Evolutionary conservation across 2,329 filamentous ascomycete species (phyloP).

Genomic region (Onygenales sp.): DNA sequence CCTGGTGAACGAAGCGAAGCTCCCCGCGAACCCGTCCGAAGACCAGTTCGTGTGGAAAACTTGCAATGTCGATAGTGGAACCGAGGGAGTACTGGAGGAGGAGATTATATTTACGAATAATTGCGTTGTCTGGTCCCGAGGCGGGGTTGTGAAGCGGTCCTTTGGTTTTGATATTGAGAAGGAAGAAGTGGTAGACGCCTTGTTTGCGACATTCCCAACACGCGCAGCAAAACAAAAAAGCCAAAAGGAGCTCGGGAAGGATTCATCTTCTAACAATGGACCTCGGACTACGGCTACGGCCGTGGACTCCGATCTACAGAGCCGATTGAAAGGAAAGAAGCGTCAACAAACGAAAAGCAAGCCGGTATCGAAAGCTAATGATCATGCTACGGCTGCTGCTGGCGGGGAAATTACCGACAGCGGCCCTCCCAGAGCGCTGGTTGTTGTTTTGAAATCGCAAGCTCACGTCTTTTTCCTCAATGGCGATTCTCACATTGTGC

Average conservation of each 20-base stretch:
- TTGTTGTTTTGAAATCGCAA: constrained; percentile 86
- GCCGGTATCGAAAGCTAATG: constrained; percentile 3
- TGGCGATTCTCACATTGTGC: constrained; percentile 78
- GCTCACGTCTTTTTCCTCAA: constrained; percentile 87
- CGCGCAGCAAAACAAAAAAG: constrained; percentile 14
- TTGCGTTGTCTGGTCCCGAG: constrained; percentile 82
- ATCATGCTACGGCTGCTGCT: constrained; percentile 17
- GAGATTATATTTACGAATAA: constrained; percentile 68
- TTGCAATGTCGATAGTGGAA: constrained; percentile 36
- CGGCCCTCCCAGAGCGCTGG: constrained; percentile 53
- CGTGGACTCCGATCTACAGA: background rate
- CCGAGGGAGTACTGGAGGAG: constrained; percentile 51
- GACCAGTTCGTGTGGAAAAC: constrained; percentile 68
- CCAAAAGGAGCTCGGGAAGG: background rate
- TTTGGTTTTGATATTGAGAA: constrained; percentile 83
- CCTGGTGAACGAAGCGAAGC: constrained; percentile 68
- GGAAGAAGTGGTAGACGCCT: constrained; percentile 73
- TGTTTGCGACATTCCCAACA: constrained; percentile 73
- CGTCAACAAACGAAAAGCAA: constrained; percentile 10
- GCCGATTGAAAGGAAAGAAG: constrained; percentile 4
- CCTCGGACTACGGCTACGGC: background rate
- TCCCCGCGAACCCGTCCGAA: constrained; percentile 56
- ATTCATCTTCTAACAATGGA: background rate
- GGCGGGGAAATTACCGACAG: constrained; percentile 22
- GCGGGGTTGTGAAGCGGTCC: constrained; percentile 71